A percentile compares a stretch with the other conserved stretches of the same genome.
phyloP scores from a whole-genome alignment of 306 rosid species.

The Vigna reflexopilosa region DNA sequence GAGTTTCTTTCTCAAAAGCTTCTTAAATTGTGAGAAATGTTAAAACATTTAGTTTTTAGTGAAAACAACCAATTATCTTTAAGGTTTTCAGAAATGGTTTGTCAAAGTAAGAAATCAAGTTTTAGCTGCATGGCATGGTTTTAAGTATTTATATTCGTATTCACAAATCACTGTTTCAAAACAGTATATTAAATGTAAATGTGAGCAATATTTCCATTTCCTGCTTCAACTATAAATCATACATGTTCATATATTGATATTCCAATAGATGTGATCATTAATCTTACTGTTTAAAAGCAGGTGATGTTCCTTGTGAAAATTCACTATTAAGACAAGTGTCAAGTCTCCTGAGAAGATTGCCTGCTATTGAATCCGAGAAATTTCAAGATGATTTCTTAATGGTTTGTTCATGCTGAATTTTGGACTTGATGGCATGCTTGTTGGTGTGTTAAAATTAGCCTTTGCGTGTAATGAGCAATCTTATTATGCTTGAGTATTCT shows the following conservation, averaged over 20 bases:
- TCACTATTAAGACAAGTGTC: constrained; percentile 93
- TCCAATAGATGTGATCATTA: constrained; percentile 12
- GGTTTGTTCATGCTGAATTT: constrained; percentile 51
- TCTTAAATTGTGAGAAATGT: background rate
- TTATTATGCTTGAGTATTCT: too few relatives aligned
- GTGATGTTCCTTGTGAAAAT: constrained; percentile 85
- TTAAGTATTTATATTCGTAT: background rate
- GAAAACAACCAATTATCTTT: background rate
- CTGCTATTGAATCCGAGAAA: constrained; percentile 87
- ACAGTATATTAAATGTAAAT: constrained; percentile 6
- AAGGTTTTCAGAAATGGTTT: background rate
- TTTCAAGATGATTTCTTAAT: constrained; percentile 94
- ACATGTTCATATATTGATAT: constrained; percentile 17
- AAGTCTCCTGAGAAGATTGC: constrained; percentile 90
- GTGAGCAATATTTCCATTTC: constrained; percentile 40
- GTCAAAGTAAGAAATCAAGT: background rate
- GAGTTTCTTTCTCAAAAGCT: background rate
- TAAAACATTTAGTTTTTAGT: background rate
- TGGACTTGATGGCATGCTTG: constrained; percentile 21
- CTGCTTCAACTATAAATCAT: constrained; percentile 30
- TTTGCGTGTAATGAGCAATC: constrained; percentile 18
- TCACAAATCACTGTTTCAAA: constrained; percentile 16
- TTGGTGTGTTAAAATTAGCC: constrained; percentile 7
- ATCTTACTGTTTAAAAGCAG: constrained; percentile 48
- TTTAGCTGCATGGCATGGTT: background rate